These are phyloP conservation scores for Rosa multiflora DNA, from an alignment of 306 rosid species.

Conservation along the genomic window DNA sequence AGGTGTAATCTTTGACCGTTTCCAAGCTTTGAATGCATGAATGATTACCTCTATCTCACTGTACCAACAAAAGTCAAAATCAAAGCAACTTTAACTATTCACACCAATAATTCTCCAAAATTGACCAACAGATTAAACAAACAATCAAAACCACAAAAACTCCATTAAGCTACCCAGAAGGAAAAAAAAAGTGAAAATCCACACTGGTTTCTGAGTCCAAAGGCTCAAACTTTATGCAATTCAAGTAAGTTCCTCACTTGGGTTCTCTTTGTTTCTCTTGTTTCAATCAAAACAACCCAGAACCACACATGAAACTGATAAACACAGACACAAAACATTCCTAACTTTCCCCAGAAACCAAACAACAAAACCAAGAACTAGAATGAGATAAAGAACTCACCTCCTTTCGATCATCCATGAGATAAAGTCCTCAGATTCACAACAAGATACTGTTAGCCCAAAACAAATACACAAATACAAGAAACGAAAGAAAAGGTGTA, in stretches of 20 bases:
- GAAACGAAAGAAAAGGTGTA: not conserved
- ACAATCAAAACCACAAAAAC: not conserved
- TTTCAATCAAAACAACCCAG: not conserved
- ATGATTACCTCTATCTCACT: not conserved
- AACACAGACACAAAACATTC: not conserved
- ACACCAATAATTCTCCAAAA: not conserved
- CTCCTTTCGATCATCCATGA: constrained; percentile 93
- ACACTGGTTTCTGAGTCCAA: not conserved
- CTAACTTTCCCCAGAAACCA: constrained; percentile 10
- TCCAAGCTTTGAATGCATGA: constrained; percentile 9
- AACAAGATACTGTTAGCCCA: not conserved
- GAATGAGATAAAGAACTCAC: constrained; percentile 36
- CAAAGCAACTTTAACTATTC: not conserved
- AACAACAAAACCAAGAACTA: constrained; percentile 19
- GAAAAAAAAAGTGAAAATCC: not conserved
- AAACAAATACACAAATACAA: not conserved
- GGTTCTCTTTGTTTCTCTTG: not conserved
- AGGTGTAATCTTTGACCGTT: constrained; percentile 16
- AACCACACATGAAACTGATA: not conserved
- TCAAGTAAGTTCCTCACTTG: not conserved
- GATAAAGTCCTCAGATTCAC: constrained; percentile 29
- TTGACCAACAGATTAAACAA: not conserved
- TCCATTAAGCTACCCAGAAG: constrained; percentile 20
- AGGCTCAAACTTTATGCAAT: not conserved
- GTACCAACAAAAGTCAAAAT: not conserved